Base-by-base conservation (phyloP, 73 alveolate genomes). In the Paramecium primaurelia region DNA sequence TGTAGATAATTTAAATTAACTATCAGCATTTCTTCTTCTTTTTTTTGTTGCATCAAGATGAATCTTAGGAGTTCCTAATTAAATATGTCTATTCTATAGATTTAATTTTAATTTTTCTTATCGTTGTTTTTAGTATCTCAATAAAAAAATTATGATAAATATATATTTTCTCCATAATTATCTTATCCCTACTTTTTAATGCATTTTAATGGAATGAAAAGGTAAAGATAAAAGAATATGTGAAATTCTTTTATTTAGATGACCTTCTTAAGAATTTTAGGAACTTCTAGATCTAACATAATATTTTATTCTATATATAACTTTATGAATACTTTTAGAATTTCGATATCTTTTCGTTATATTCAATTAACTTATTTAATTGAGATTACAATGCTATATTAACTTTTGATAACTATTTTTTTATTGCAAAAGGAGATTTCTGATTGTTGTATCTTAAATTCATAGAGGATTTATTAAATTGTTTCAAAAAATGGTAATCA, bases 21-120 rank as follows among this genome's bases (percentile, higher is more conserved):
- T 64, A 12, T n/a, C 84, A 32, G 16, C 84, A 64, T 64, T 64
- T 64, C 84, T 64, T 64, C 47, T 64, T 64, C 84, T 64, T 64
- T 6, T 26, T 32, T 54, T 54, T 5, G 69, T 54, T n/a, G 69
- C 11, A 54, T 54, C 69, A 16, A 54, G 30, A 54, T 16, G 69
- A 8, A 54, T 54, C 69, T 18, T 54, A 18, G 69, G 69, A 18
- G 69, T 54, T 54, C 69, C 69, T 22, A n/a, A 54, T 18, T 54
- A 54, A 54, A 54, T 10, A 8, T 18, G 10, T 54, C 69, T 54
- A 22, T 12, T 54, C 12, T 18, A 54, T 2, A 54, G 69, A 54
- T 54, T 54, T 54, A 54, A 54, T 54, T 54, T 54, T 20, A 54
- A 18, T 54, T 54, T 12, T 18, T 54, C 69, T 54, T 7, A 54